Base-by-base conservation (phyloP, 495 filamentous ascomycete species). In the Penicillium atrosanguineum region DNA sequence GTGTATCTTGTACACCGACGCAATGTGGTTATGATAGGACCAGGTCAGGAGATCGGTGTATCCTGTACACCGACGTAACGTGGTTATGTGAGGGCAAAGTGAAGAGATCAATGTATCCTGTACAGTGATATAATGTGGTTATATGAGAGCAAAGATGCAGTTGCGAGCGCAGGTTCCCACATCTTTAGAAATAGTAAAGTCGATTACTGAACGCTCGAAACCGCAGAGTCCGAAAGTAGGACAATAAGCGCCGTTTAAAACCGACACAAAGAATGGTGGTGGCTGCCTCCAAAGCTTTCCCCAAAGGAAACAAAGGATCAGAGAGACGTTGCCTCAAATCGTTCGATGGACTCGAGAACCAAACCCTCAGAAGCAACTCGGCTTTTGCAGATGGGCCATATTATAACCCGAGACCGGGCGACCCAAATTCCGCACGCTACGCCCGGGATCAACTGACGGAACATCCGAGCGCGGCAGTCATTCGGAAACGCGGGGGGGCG, bases 391-490 rank as follows among this genome's bases (percentile, higher is more conserved):
- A 34, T 12, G 11, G 9, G 11, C 11, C 31, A 15, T 34, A 43
- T 53, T 53, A 57, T 57, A 43, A 38, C 7, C 15, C 34, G 3
- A 45, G 19, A 14, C 11, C 15, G 26, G 36, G 29, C 40, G 36
- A 18, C 8, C 8, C 31, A 7, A 29, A 28, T n/a, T 26, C 43
- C 43, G 42, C 15, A 38, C 45, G 9, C 3, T 34, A 5, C 31
- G 45, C 14, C 16, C 42, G 36, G 14, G 38, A 51, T 56, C 61
- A 63, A 60, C 46, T 64, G 55, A 62, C 59, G 38, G 43, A 20
- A 8, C 19, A 57, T 58, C 51, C 46, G 61, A 44, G 41, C 51
- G 46, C 41, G 31, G n/a, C 37, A 52, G 55, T 64, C 62, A 64
- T 59, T 53, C 48, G 62, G 43, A 48, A 38, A 43, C 52, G 44